These are phyloP conservation scores for Curvularia sp. DNA, from an alignment of 2,329 filamentous ascomycete species.

Conservation along the genomic window DNA sequence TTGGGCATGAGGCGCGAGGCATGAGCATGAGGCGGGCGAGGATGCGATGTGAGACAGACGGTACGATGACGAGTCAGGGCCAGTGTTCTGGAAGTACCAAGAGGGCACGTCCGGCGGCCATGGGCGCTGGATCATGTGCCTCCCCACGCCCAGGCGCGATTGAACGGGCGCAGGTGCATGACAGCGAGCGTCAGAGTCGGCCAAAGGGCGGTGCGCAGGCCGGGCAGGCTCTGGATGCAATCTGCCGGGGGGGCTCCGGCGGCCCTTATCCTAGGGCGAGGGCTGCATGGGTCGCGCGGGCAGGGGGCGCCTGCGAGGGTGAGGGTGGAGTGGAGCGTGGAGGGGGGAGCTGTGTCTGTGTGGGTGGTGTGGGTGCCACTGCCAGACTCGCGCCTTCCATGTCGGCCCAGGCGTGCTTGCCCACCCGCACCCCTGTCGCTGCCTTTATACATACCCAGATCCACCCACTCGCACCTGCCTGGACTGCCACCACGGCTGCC, in stretches of 20 bases:
- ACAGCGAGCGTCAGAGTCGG: slow-evolving; percentile 3
- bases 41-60: slow-evolving; percentile 18
- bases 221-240: slow-evolving; percentile 27
- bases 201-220: slow-evolving; percentile 19
- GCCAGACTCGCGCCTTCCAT: slow-evolving; percentile 24
- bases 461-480: slow-evolving; percentile 19
- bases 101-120: slow-evolving; percentile 28
- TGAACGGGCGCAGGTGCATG: slow-evolving; percentile 2
- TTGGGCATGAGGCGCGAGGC: not conserved
- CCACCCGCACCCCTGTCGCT: slow-evolving; percentile 12
- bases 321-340: not conserved
- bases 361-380: slow-evolving; percentile 23
- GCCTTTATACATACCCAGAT: slow-evolving; percentile 31
- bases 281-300: slow-evolving; percentile 5
- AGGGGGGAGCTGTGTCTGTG: not conserved
- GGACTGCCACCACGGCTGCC: slow-evolving; percentile 13
- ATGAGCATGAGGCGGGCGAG: not conserved
- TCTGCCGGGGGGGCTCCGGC: slow-evolving; percentile 34
- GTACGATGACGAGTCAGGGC: slow-evolving; percentile 39
- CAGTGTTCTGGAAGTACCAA: slow-evolving; percentile 43
- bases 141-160: slow-evolving; percentile 43
- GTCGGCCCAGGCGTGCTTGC: slow-evolving; percentile 29
- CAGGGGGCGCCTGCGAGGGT: not conserved
- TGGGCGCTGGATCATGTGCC: slow-evolving; percentile 38
- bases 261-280: slow-evolving; percentile 22